Conservation (phyloP, 2,329 filamentous ascomycete species). For the Dothideomycetidae sp. region DNA sequence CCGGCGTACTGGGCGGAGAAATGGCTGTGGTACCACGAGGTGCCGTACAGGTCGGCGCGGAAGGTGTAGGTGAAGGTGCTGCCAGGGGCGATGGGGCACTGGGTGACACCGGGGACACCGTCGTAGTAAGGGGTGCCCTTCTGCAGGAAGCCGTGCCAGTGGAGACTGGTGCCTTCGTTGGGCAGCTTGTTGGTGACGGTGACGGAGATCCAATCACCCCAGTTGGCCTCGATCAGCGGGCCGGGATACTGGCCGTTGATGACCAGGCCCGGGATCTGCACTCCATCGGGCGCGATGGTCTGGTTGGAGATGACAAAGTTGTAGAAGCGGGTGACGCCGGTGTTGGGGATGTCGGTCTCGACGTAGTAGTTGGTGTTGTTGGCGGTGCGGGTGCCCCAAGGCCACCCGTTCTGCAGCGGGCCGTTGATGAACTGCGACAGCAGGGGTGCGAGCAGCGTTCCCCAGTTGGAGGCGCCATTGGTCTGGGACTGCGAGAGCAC, state of each 20-base stretch:
- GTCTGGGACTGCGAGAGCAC: slow-evolving; percentile 5
- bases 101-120: slow-evolving; percentile 33
- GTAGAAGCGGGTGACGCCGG: slow-evolving; percentile 23
- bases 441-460: slow-evolving; percentile 12
- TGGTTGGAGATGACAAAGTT: slow-evolving; percentile 19
- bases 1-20: slow-evolving; percentile 28
- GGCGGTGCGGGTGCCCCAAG: slow-evolving; percentile 19
- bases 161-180: slow-evolving; percentile 34
- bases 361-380: slow-evolving; percentile 21
- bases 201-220: slow-evolving; percentile 23
- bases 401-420: slow-evolving; percentile 14
- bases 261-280: slow-evolving; percentile 16
- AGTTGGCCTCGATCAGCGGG: slow-evolving; percentile 14
- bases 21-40: slow-evolving; percentile 26
- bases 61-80: slow-evolving; percentile 25
- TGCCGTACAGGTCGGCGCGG: slow-evolving; percentile 29
- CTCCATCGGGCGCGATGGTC: slow-evolving; percentile 22
- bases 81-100: slow-evolving; percentile 31
- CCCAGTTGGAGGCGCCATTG: slow-evolving; percentile 12
- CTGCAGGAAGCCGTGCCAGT: slow-evolving; percentile 38
- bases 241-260: slow-evolving; percentile 11
- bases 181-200: slow-evolving; percentile 23
- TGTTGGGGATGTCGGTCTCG: slow-evolving; percentile 17
- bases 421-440: slow-evolving; percentile 15
- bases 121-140: slow-evolving; percentile 40